These are phyloP conservation scores for Zoysia pacifica DNA, from an alignment of 176 grass and related monocot genomes.

Conservation along the genomic window DNA sequence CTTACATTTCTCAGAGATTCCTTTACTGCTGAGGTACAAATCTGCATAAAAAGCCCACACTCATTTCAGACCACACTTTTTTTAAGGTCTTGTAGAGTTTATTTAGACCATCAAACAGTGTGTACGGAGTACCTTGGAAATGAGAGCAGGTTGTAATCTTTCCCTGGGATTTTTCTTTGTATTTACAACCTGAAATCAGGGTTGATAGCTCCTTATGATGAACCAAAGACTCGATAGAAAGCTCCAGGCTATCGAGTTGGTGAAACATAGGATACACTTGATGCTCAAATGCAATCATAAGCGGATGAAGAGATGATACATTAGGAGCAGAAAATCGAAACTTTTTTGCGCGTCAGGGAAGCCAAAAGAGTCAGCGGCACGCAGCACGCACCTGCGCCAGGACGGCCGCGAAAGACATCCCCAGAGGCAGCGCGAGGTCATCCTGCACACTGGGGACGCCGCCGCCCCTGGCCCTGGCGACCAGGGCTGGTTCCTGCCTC, in stretches of 20 bases:
- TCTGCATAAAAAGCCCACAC: slow-evolving; percentile 44
- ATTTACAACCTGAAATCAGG: slow-evolving; percentile 56
- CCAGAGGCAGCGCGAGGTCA: slow-evolving; percentile 81
- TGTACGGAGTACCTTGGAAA: slow-evolving; percentile 56
- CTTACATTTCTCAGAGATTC: slow-evolving; percentile 91
- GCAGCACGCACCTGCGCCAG: slow-evolving; percentile 65
- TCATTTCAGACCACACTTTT: neutral
- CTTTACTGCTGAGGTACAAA: slow-evolving; percentile 84
- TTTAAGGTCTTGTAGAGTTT: neutral
- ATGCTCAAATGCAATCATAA: neutral
- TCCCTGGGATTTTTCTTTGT: slow-evolving; percentile 45
- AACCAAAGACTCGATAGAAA: neutral
- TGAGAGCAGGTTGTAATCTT: slow-evolving; percentile 47
- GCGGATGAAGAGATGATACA: neutral
- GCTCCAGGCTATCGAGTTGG: neutral
- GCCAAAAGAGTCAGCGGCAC: neutral
- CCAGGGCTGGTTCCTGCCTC: neutral
- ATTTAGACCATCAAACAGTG: slow-evolving; percentile 14
- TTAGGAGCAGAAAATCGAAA: neutral
- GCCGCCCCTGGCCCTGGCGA: neutral
- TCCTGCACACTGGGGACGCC: slow-evolving; percentile 29
- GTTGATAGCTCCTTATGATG: neutral
- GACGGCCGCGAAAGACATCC: slow-evolving; percentile 88
- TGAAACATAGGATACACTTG: slow-evolving; percentile 1
- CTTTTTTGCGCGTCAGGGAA: neutral